Conservation (phyloP, 2,329 filamentous ascomycete species). For the Ceratocystis cacaofunesta region DNA sequence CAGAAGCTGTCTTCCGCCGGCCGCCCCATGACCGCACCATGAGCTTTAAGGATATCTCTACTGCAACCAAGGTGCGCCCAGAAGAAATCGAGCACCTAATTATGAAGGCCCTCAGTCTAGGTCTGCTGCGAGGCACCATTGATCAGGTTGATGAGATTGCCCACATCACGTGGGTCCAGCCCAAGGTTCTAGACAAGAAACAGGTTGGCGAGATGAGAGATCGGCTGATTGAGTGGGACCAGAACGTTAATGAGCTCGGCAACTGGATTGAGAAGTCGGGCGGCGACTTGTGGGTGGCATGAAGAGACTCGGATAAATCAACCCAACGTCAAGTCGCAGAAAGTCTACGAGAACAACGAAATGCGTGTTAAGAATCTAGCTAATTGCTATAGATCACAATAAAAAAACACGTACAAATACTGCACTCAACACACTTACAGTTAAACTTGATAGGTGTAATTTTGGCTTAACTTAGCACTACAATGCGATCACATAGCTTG, state of each 20-base stretch:
- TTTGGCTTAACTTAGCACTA: too few species aligned
- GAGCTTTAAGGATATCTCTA: constrained; percentile 74
- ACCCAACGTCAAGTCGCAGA: not conserved
- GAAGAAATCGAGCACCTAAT: constrained; percentile 95
- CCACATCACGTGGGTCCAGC: constrained; percentile 96
- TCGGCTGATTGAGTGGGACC: constrained; percentile 84
- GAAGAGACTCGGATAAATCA: constrained; percentile 20
- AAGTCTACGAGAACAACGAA: constrained; percentile 12
- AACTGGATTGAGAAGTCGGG: constrained; percentile 94
- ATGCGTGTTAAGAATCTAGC: not conserved
- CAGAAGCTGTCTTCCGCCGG: constrained; percentile 88
- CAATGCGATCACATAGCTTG: too few species aligned
- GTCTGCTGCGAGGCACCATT: constrained; percentile 77
- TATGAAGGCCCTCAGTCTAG: constrained; percentile 96
- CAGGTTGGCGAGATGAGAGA: constrained; percentile 89
- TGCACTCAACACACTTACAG: not conserved
- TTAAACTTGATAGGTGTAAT: not conserved
- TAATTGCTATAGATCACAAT: not conserved
- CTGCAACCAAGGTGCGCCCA: constrained; percentile 80
- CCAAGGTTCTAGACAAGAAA: constrained; percentile 88
- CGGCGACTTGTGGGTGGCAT: constrained; percentile 91
- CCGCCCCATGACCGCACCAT: constrained; percentile 91
- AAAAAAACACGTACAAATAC: constrained; percentile 2
- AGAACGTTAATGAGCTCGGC: constrained; percentile 85
- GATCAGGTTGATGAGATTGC: constrained; percentile 92